Conservation (phyloP, 495 filamentous ascomycete genomes). For the Bryoglossum gracile region DNA sequence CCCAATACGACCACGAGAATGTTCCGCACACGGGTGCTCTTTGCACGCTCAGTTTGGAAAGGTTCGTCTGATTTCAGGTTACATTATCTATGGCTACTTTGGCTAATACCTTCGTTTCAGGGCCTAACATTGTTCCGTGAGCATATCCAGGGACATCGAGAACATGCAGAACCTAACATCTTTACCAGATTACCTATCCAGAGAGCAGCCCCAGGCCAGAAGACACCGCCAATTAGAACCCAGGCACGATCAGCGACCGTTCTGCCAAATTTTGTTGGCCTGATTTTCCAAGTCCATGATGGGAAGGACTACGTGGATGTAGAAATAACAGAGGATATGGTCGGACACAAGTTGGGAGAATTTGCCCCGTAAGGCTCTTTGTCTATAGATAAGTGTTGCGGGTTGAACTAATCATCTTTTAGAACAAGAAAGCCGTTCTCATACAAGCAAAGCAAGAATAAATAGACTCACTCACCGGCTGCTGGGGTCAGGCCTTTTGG, state of each 20-base stretch:
- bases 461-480: conserved; percentile 34
- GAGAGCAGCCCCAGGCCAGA: conserved; percentile 53
- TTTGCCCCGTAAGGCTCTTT: conserved; percentile 69
- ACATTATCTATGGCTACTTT: not conserved
- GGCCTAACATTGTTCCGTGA: conserved; percentile 69
- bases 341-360: conserved; percentile 94
- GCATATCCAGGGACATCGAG: conserved; percentile 16
- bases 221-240: conserved; percentile 69
- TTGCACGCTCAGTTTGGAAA: conserved; percentile 69
- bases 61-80: conserved; percentile 33
- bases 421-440: conserved; percentile 87
- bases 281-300: conserved; percentile 91
- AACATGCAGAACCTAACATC: conserved; percentile 6
- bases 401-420: conserved; percentile 2
- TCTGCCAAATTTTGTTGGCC: conserved; percentile 89
- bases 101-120: conserved; percentile 30
- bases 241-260: conserved; percentile 89
- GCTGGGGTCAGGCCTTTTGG: not conserved
- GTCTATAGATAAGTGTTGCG: not conserved
- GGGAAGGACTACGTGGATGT: conserved; percentile 90
- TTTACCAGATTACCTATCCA: conserved; percentile 51
- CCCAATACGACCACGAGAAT: conserved; percentile 34
- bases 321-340: conserved; percentile 92
- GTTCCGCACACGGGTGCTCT: conserved; percentile 53
- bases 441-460: conserved; percentile 72